These are phyloP conservation scores for Ustilago bromivora DNA, from an alignment of 1,284 basidiomycete species.

Conservation along the genomic window DNA sequence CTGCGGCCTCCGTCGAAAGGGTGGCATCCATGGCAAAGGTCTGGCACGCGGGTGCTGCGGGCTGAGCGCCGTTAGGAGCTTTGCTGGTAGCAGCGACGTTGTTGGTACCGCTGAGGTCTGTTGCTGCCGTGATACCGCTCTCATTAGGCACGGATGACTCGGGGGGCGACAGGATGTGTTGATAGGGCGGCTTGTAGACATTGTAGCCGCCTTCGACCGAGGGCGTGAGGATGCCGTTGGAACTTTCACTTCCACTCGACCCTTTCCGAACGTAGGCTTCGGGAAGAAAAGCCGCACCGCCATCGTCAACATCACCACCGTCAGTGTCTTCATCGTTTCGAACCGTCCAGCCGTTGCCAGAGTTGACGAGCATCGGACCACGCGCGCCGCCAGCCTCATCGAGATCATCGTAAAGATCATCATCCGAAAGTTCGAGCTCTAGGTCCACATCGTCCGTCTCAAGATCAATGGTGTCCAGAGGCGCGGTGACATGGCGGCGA, in stretches of 20 bases:
- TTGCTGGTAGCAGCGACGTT: background rate
- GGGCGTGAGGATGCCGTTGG: constrained; percentile 54
- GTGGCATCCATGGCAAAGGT: constrained; percentile 41
- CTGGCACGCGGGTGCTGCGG: constrained; percentile 16
- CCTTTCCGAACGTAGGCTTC: constrained; percentile 36
- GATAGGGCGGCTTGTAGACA: constrained; percentile 62
- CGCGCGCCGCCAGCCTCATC: constrained; percentile 3
- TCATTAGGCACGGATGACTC: constrained; percentile 10
- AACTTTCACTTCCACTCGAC: constrained; percentile 36
- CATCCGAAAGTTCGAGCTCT: constrained; percentile 58
- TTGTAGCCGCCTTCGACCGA: constrained; percentile 65
- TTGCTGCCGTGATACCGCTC: background rate
- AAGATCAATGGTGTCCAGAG: constrained; percentile 16
- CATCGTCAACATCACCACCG: constrained; percentile 9
- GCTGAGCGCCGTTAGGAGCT: background rate
- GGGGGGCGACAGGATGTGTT: constrained; percentile 37
- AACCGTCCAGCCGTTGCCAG: constrained; percentile 53
- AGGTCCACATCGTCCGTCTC: constrained; percentile 46
- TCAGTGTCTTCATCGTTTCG: constrained; percentile 18
- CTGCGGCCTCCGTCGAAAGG: constrained; percentile 36
- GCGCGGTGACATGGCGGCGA: constrained; percentile 27
- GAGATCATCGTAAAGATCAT: constrained; percentile 53
- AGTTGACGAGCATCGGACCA: constrained; percentile 48
- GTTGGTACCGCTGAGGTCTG: background rate
- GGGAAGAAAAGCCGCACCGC: constrained; percentile 25